A percentile compares a stretch with the other conserved stretches of the same genome.
phyloP scores from a whole-genome alignment of 228 moss, liverwort and hornwort genomes.

The Sphagnum fallax region DNA sequence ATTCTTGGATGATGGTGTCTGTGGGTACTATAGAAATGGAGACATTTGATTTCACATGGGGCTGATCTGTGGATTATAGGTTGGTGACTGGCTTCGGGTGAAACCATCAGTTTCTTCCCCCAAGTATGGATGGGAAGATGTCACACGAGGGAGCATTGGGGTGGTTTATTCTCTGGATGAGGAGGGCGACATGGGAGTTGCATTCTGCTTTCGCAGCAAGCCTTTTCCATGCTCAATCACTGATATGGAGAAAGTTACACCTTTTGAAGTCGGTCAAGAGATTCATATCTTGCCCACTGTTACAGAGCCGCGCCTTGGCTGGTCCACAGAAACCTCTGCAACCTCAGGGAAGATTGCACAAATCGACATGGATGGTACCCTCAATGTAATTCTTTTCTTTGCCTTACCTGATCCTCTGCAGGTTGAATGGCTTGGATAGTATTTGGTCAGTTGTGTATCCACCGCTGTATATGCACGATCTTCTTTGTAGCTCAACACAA shows the following conservation, averaged over 20 bases:
- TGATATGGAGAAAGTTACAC: slow-evolving; percentile 37
- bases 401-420: too few relatives aligned
- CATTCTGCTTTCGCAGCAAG: slow-evolving; percentile 40
- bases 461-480: background rate
- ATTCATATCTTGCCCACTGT: slow-evolving; percentile 27
- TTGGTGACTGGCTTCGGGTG: slow-evolving; percentile 44
- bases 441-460: too few relatives aligned
- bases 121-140: slow-evolving; percentile 52
- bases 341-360: slow-evolving; percentile 34
- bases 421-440: too few relatives aligned
- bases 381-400: slow-evolving; percentile 15
- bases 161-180: slow-evolving; percentile 41
- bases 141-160: slow-evolving; percentile 32
- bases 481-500: background rate
- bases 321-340: slow-evolving; percentile 43
- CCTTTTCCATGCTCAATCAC: slow-evolving; percentile 35
- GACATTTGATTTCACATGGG: too few relatives aligned
- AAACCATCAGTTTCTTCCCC: slow-evolving; percentile 46
- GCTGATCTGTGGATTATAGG: slow-evolving; percentile 7
- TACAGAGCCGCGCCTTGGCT: slow-evolving; percentile 37
- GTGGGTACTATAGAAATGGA: too few relatives aligned
- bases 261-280: slow-evolving; percentile 41
- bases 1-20: too few relatives aligned
- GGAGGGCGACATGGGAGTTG: slow-evolving; percentile 38
- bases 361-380: slow-evolving; percentile 45